A percentile compares a stretch with the other conserved stretches of the same genome.
Conservation (phyloP, 73 alveolate species). For the Paramecium primaurelia region DNA sequence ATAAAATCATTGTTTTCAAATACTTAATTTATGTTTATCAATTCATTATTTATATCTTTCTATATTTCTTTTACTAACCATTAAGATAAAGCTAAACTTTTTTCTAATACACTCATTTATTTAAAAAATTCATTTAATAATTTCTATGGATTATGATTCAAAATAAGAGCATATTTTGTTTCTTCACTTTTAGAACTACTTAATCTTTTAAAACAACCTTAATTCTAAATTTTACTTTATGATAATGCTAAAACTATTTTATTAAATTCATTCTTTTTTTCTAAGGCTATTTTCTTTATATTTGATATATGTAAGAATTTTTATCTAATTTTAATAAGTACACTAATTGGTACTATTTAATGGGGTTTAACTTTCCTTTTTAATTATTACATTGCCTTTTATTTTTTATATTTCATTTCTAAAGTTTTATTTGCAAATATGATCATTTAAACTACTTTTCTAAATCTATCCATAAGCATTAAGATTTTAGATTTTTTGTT, state of each 20-base stretch:
- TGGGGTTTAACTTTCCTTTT: background rate
- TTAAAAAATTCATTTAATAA: background rate
- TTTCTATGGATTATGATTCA: background rate
- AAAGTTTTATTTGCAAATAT: background rate
- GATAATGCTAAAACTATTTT: background rate
- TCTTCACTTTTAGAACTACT: background rate
- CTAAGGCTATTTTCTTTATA: background rate
- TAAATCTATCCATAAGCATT: background rate
- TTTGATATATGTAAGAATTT: background rate
- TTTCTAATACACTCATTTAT: background rate
- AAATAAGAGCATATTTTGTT: background rate
- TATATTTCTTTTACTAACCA: background rate
- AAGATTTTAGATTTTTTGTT: background rate
- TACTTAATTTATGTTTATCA: background rate
- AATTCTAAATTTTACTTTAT: background rate
- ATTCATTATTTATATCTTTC: background rate
- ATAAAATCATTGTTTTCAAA: background rate
- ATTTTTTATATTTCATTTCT: background rate
- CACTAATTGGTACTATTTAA: background rate
- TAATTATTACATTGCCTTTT: background rate
- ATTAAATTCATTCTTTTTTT: background rate
- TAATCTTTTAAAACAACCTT: background rate
- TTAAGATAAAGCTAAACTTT: background rate
- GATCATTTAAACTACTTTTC: constrained; percentile 27
- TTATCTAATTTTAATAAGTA: background rate